Percentiles rank a stretch among this genome's conserved stretches.
Evolutionary conservation across 768 basidiomycete species (phyloP).

Genomic region (Tylopilus rubrobrunneus): DNA sequence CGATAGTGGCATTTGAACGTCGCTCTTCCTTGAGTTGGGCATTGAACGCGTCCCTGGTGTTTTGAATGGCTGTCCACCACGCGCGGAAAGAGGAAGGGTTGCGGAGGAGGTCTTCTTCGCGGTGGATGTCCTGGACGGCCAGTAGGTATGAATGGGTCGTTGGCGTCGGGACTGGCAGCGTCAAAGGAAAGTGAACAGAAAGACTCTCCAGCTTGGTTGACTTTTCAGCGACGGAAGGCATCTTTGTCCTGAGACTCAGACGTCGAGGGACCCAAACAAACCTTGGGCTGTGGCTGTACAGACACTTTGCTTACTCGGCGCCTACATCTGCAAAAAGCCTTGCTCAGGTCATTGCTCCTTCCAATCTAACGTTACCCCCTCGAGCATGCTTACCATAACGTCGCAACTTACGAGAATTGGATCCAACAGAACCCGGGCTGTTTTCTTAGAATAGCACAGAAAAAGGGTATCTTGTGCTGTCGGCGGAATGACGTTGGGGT

Average conservation of each 20-base stretch:
- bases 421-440: no score
- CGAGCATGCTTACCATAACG: no score
- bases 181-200: slow-evolving; percentile 70
- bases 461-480: no score
- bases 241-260: slow-evolving; percentile 23
- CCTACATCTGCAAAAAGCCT: no score
- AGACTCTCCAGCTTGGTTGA: slow-evolving; percentile 48
- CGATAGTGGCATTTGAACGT: slow-evolving; percentile 41
- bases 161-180: slow-evolving; percentile 80
- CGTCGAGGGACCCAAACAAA: background rate
- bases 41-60: slow-evolving; percentile 62
- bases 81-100: slow-evolving; percentile 89
- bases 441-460: no score
- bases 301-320: no score
- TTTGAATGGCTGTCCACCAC: slow-evolving; percentile 87
- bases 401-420: no score
- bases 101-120: slow-evolving; percentile 90
- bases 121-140: slow-evolving; percentile 68
- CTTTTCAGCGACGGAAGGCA: slow-evolving; percentile 56
- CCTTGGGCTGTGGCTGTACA: no score
- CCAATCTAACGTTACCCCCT: no score
- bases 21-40: slow-evolving; percentile 54
- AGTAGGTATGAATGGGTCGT: slow-evolving; percentile 74
- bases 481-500: no score
- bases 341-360: no score